Percentiles rank a stretch among this genome's conserved stretches.
phyloP scores from a whole-genome alignment of 1,139 yeast species.

The Lodderomyces parapsilosis region DNA sequence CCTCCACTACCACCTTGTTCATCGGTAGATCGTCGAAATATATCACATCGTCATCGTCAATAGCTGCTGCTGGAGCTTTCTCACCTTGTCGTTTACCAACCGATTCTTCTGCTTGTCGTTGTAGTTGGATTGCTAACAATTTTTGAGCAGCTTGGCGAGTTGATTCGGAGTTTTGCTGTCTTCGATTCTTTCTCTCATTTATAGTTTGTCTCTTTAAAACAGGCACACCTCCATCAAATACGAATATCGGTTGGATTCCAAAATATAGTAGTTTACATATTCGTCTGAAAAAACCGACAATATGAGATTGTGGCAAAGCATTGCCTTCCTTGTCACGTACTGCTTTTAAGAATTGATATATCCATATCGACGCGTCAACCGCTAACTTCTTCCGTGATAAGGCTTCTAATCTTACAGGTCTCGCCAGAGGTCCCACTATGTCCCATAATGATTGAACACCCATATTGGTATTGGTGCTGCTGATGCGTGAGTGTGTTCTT shows the following conservation, averaged over 20 bases:
- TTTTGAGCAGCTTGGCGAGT: slow-evolving; percentile 77
- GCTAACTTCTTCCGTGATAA: slow-evolving; percentile 76
- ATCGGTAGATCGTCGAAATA: slow-evolving; percentile 45
- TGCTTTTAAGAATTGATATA: slow-evolving; percentile 93
- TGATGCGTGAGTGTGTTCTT: background rate
- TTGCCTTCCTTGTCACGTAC: slow-evolving; percentile 86
- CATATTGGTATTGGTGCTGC: slow-evolving; percentile 49
- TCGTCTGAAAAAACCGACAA: slow-evolving; percentile 90
- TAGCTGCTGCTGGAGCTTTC: slow-evolving; percentile 8
- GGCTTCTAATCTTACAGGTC: slow-evolving; percentile 87
- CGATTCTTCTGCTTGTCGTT: slow-evolving; percentile 44
- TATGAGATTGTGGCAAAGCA: slow-evolving; percentile 75
- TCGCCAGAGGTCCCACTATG: slow-evolving; percentile 83
- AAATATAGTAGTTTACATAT: slow-evolving; percentile 86
- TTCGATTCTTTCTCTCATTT: slow-evolving; percentile 60
- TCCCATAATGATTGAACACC: slow-evolving; percentile 98
- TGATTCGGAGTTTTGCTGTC: slow-evolving; percentile 73
- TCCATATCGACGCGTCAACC: slow-evolving; percentile 98
- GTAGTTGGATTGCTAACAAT: slow-evolving; percentile 77
- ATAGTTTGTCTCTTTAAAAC: slow-evolving; percentile 76
- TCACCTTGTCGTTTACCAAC: slow-evolving; percentile 1
- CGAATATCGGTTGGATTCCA: slow-evolving; percentile 91
- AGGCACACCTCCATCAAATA: slow-evolving; percentile 98
- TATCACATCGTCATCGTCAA: slow-evolving; percentile 23
- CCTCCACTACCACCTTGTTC: slow-evolving; percentile 10